phyloP scores from a whole-genome alignment of 345 rosid species.

The Euphorbia pulcherrima region DNA sequence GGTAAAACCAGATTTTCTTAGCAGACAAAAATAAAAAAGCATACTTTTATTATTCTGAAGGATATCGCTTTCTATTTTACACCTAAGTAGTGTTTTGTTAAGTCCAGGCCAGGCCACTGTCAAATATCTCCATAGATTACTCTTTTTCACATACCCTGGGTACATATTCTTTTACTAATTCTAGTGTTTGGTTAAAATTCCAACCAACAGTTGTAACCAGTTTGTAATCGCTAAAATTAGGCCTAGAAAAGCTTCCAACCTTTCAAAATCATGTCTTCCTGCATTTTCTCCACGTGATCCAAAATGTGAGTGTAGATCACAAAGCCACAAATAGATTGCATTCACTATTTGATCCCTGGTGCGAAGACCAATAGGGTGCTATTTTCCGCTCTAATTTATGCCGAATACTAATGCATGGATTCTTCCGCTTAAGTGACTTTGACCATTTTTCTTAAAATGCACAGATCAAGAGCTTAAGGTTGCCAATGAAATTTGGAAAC shows the following conservation, averaged over 20 bases:
- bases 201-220: not conserved
- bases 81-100: not conserved
- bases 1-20: conserved; percentile 40
- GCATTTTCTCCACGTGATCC: too few species aligned
- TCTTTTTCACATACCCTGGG: too few species aligned
- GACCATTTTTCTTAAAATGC: conserved; percentile 14
- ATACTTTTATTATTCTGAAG: not conserved
- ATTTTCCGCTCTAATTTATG: not conserved
- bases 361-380: not conserved
- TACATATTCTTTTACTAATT: not conserved
- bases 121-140: not conserved
- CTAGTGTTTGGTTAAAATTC: not conserved
- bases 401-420: not conserved
- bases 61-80: not conserved
- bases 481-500: conserved; percentile 75
- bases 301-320: not conserved
- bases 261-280: too few species aligned
- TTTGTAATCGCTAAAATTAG: not conserved
- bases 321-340: not conserved
- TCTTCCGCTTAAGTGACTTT: not conserved
- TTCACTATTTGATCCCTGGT: not conserved
- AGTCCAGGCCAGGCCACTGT: not conserved
- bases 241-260: not conserved
- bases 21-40: not conserved
- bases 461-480: conserved; percentile 76